Base-by-base conservation (phyloP, 495 filamentous ascomycete genomes). In the Hypomontagnella monticulosa region DNA sequence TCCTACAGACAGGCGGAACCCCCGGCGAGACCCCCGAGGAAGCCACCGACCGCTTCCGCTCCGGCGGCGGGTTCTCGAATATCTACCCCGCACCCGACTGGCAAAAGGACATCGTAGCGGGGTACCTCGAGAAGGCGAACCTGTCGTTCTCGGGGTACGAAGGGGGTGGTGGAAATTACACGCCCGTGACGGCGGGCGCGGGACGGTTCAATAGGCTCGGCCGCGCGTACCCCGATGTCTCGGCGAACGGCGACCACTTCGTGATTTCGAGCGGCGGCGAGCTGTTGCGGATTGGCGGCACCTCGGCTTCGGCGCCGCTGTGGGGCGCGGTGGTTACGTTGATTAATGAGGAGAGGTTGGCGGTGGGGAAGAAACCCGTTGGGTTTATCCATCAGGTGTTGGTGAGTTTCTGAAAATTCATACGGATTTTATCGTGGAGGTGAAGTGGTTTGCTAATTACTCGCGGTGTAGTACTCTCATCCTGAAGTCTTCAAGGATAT, bases 41-140 rank as follows among this genome's bases (percentile, higher is more conserved):
- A 70, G 73, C 74, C 58, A 83, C 64, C 68, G 78, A 55, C 61
- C 75, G 38, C 63, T 81, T 84, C 74, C 72, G 73, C 27, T 87
- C 84, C 11, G 87, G 87, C 32, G 87, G 88, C 38, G 88, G 88
- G 6, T 90, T 91, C 78, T 86, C 83, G 58, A 90, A 91, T 63
- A 80, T 89, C 71, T 90, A 86, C 75, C 67, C 78, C 7, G 77
- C 82, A 9, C 86, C 88, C 0, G 70, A 73, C 6, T 91, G 86
- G 72, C 88, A 91, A 68, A 33, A 74, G 4, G 53, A 73, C 6
- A 81, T 81, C 2, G 84, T 91, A 3, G 67, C 63, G 0, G 61
- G 69, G 46, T 89, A 82, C 73, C 76, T 89, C 46, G 57, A 58
- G 9, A 77, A 76, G 44, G 75, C 84, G 19, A 76, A 83, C 4